phyloP scores from a whole-genome alignment of 2,329 filamentous ascomycete species.

The Alternaria ventricosa region DNA sequence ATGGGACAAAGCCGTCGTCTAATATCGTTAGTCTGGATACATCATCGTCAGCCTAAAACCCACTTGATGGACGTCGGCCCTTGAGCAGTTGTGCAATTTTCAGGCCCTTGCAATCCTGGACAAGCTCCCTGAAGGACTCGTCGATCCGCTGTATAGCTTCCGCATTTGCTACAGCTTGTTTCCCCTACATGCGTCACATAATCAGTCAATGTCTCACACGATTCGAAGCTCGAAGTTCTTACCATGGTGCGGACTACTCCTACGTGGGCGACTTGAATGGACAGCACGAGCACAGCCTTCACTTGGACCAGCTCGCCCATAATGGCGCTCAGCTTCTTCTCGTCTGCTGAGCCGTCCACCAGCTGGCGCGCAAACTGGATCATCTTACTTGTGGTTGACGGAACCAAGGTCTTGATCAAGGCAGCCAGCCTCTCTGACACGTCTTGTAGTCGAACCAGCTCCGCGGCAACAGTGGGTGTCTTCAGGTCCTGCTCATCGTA shows the following conservation, averaged over 20 bases:
- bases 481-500: background rate
- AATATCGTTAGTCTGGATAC: background rate
- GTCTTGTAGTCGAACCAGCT: background rate
- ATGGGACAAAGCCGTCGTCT: background rate
- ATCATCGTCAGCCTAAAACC: background rate
- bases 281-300: slow-evolving; percentile 17
- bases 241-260: slow-evolving; percentile 18
- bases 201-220: background rate
- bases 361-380: slow-evolving; percentile 22
- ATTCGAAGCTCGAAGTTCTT: background rate
- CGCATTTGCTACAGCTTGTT: slow-evolving; percentile 17
- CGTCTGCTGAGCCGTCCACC: slow-evolving; percentile 18
- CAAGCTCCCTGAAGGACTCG: background rate
- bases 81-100: background rate
- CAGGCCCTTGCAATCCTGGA: background rate
- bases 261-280: slow-evolving; percentile 25
- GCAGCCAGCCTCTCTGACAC: background rate
- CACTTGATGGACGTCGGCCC: background rate
- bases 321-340: slow-evolving; percentile 20
- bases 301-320: slow-evolving; percentile 26
- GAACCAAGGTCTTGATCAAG: background rate
- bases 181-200: background rate
- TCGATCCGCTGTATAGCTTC: slow-evolving; percentile 22
- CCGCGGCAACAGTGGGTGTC: background rate
- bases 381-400: slow-evolving; percentile 9